These are phyloP conservation scores for Diacronema lutheri DNA, from an alignment of 78 protist species.

Conservation along the genomic window DNA sequence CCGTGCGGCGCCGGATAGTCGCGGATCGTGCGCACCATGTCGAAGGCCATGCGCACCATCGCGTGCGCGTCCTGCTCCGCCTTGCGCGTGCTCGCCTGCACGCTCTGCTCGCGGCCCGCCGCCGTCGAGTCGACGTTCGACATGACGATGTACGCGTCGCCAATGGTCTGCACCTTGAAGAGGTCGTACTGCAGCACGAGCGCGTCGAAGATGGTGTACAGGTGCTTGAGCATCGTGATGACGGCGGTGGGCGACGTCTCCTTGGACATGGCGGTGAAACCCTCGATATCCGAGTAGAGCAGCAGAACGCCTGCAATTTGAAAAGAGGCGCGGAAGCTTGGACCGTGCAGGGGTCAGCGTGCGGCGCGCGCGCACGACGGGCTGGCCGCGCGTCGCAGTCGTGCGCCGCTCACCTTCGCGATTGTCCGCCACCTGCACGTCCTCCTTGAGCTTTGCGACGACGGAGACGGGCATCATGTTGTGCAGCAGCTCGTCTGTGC, in stretches of 20 bases:
- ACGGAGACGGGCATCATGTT: neutral
- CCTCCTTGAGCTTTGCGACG: neutral
- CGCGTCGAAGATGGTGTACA: neutral
- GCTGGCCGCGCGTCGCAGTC: too few species aligned
- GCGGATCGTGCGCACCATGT: neutral
- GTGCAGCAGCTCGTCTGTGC: neutral
- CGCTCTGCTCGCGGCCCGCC: too few species aligned
- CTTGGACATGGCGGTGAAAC: too few species aligned
- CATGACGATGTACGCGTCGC: conserved; percentile 44
- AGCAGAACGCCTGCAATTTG: too few species aligned
- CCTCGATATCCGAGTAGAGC: too few species aligned
- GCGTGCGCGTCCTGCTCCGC: conserved; percentile 14
- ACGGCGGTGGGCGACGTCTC: too few species aligned
- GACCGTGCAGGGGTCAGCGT: too few species aligned
- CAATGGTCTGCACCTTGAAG: conserved; percentile 50
- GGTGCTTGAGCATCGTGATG: conserved; percentile 17
- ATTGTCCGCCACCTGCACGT: neutral
- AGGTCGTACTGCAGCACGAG: neutral
- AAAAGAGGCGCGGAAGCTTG: too few species aligned
- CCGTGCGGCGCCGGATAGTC: neutral
- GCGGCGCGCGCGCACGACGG: too few species aligned
- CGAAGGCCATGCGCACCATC: conserved; percentile 6
- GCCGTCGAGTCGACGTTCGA: too few species aligned
- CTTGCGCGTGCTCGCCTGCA: too few species aligned
- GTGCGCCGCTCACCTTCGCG: neutral